These are phyloP conservation scores for Exophiala mesophila DNA, from an alignment of 2,329 filamentous ascomycete genomes.

Conservation along the genomic window DNA sequence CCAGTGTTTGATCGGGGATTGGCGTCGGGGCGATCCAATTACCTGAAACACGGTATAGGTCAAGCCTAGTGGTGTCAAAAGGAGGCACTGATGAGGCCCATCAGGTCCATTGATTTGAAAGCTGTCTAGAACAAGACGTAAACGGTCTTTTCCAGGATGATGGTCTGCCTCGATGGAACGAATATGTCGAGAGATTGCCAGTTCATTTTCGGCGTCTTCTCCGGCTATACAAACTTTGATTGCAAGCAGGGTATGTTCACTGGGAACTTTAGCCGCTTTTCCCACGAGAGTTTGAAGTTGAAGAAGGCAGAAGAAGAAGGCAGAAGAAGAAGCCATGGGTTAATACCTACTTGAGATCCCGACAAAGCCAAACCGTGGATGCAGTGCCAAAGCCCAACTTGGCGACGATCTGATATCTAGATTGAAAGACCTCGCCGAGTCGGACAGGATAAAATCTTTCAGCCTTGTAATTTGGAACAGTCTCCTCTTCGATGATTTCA, in stretches of 20 bases:
- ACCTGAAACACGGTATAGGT: constrained; percentile 15
- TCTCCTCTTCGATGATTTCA: constrained; percentile 19
- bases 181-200: constrained; percentile 24
- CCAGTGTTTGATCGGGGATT: constrained; percentile 16
- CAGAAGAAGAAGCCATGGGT: constrained; percentile 23
- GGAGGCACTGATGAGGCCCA: constrained; percentile 34
- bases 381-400: constrained; percentile 45
- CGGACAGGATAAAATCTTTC: constrained; percentile 36
- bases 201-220: neutral
- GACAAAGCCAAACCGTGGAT: constrained; percentile 45
- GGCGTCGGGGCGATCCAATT: constrained; percentile 14
- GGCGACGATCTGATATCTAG: constrained; percentile 41
- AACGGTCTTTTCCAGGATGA: constrained; percentile 30
- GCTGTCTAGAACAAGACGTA: constrained; percentile 32
- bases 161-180: constrained; percentile 23
- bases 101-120: constrained; percentile 33
- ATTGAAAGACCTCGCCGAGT: constrained; percentile 40
- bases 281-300: neutral
- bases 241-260: constrained; percentile 22
- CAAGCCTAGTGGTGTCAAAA: constrained; percentile 29
- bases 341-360: constrained; percentile 27
- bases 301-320: constrained; percentile 29
- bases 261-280: constrained; percentile 8
- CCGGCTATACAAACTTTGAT: constrained; percentile 18
- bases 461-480: constrained; percentile 19